A percentile compares a stretch with the other conserved stretches of the same genome.
Conservation (phyloP, 2,329 filamentous ascomycete genomes). For the Aspergillus ibericus region DNA sequence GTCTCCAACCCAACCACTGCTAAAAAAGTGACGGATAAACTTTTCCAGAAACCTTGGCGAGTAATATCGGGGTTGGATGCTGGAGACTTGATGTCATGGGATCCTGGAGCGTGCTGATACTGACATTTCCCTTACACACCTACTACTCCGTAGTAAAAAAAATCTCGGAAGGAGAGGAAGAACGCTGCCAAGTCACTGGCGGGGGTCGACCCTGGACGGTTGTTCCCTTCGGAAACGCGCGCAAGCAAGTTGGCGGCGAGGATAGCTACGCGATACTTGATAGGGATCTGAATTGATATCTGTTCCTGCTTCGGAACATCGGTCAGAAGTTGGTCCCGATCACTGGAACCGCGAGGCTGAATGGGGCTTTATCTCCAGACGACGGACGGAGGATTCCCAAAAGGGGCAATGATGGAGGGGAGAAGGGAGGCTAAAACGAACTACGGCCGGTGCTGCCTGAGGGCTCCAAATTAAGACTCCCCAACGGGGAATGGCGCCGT, state of each 20-base stretch:
- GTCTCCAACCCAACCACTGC: neutral
- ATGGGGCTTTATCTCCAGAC: conserved; percentile 10
- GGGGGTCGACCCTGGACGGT: too few species aligned
- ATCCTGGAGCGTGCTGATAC: neutral
- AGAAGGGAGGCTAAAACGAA: neutral
- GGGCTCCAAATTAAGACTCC: conserved; percentile 17
- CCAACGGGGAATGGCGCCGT: conserved; percentile 8
- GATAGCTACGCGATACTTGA: neutral
- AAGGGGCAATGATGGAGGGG: neutral
- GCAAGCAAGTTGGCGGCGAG: too few species aligned
- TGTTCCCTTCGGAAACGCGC: too few species aligned
- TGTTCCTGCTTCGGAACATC: neutral
- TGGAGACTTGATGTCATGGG: neutral
- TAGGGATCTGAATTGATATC: neutral
- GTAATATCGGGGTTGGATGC: neutral
- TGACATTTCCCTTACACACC: too few species aligned
- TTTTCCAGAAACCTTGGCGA: conserved; percentile 6
- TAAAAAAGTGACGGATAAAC: conserved; percentile 1
- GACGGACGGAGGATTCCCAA: conserved; percentile 7
- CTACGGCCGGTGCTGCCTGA: conserved; percentile 5
- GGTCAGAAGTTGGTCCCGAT: conserved; percentile 4
- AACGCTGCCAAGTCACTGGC: too few species aligned
- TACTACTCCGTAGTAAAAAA: too few species aligned
- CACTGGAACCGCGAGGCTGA: neutral
- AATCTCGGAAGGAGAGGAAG: too few species aligned